Base-by-base conservation (phyloP, 1,284 basidiomycete genomes). In the Taiwanofungus camphoratus region DNA sequence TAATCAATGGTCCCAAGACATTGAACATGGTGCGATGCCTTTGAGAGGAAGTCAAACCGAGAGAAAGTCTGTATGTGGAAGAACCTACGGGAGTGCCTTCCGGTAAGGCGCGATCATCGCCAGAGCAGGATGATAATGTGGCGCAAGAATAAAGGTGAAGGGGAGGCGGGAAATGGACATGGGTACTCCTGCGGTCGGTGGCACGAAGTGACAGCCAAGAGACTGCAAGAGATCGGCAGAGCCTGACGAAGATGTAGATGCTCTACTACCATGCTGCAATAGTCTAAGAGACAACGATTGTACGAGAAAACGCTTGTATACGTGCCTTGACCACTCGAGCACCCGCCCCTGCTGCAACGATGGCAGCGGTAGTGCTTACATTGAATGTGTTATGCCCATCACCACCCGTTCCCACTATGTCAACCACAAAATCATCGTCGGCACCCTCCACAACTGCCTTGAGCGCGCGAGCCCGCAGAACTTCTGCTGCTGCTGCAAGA, bases 321-420 rank as follows among this genome's bases (percentile, higher is more conserved):
- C 51, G 18, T 58, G 92, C 92, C 74, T 98, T 98, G 65, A 93
- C 83, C 1, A 98, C 91, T 39, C 92, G 75, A 1, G 91, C 88
- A 12, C 95, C 95, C 1, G 93, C 90, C 12, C 95, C 95, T 15
- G 92, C 92, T 19, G 94, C 94, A 15, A 99, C 91, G 48, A 99
- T 80, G 3, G 82, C 93, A 2, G 95, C 95, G 0, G 92, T 89
- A 0, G 95, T 98, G 57, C 92, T 95, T 34, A 98, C 94, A 62
- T 99, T 98, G 75, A 95, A 99, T 0, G 95, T 88, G 58, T 98
- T 92, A 67, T 95, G 84, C 0, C 94, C 94, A 66, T 98, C 95
- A 9, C 95, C 95, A n/a, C 95, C 95, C 0, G 85, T 88, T 12
- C 87, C 77, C 41, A 84, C 85, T 48, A 85, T 83, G 55, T 86